These are phyloP conservation scores for Phoma sp. DNA, from an alignment of 2,329 filamentous ascomycete genomes.

Conservation along the genomic window DNA sequence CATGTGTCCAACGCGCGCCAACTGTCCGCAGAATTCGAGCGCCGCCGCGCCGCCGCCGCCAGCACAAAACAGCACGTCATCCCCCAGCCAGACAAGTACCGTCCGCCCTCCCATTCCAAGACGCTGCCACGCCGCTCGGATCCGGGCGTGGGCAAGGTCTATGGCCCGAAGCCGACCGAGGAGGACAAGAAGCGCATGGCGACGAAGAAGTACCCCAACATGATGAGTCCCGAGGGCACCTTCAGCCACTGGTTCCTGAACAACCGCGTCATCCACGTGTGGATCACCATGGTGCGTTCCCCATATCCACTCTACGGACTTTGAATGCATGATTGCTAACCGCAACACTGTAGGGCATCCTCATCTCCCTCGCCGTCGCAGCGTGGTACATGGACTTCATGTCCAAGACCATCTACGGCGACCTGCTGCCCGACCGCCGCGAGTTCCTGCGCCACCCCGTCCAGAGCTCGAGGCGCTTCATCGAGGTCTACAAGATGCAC, in stretches of 20 bases:
- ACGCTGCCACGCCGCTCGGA: conserved; percentile 67
- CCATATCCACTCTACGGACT: too few species aligned
- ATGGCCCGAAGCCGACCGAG: conserved; percentile 74
- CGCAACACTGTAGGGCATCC: conserved; percentile 62
- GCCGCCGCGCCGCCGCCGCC: conserved; percentile 34
- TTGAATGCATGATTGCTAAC: background rate
- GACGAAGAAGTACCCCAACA: conserved; percentile 80
- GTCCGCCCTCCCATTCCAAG: conserved; percentile 83
- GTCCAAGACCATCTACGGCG: conserved; percentile 77
- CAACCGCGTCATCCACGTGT: conserved; percentile 76
- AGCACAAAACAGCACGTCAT: conserved; percentile 61
- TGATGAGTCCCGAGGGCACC: conserved; percentile 84
- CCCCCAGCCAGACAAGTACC: conserved; percentile 87
- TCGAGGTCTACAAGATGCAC: conserved; percentile 79
- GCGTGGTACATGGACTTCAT: conserved; percentile 83
- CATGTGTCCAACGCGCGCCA: conserved; percentile 42
- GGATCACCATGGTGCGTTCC: conserved; percentile 81
- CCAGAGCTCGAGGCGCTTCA: conserved; percentile 68
- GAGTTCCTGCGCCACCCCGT: conserved; percentile 75
- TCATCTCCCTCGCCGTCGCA: conserved; percentile 72
- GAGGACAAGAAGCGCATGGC: conserved; percentile 72
- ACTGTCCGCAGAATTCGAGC: conserved; percentile 41
- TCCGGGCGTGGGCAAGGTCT: conserved; percentile 65
- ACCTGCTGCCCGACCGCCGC: conserved; percentile 76
- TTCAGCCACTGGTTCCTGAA: conserved; percentile 87